phyloP scores from a whole-genome alignment of 371 early-diverging fungal genomes.

The Sporodiniella umbellata region DNA sequence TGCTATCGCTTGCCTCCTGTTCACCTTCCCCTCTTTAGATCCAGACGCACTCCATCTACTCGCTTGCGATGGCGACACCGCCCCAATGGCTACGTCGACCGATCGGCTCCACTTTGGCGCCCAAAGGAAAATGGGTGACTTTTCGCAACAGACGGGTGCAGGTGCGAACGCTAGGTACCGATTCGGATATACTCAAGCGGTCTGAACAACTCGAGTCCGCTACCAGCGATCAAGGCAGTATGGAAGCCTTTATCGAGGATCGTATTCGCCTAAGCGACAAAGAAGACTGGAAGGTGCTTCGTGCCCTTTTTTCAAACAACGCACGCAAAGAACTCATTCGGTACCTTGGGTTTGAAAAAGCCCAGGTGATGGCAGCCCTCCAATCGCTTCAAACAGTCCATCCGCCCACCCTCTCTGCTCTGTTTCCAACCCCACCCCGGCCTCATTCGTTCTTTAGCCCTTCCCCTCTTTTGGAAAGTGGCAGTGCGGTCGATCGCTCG shows the following conservation, averaged over 20 bases:
- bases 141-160: slow-evolving; percentile 47
- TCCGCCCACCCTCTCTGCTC: background rate
- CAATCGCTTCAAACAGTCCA: slow-evolving; percentile 1
- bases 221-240: background rate
- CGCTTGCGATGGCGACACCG: slow-evolving; percentile 64
- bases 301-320: background rate
- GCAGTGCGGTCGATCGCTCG: slow-evolving; percentile 48
- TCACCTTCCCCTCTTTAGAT: slow-evolving; percentile 36
- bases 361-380: background rate
- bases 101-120: slow-evolving; percentile 82
- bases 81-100: slow-evolving; percentile 96
- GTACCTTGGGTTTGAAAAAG: slow-evolving; percentile 1
- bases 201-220: slow-evolving; percentile 60
- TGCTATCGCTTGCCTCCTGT: no score
- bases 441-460: background rate
- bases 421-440: background rate
- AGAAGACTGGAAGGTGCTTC: slow-evolving; percentile 1
- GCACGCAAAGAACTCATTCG: slow-evolving; percentile 1
- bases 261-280: background rate
- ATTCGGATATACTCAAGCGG: slow-evolving; percentile 58
- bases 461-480: background rate
- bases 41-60: slow-evolving; percentile 77
- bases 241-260: slow-evolving; percentile 13
- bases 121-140: slow-evolving; percentile 79
- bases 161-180: slow-evolving; percentile 51